Evolutionary conservation across 768 basidiomycete genomes (phyloP).

Genomic region (Rhizopogon vesiculosus): DNA sequence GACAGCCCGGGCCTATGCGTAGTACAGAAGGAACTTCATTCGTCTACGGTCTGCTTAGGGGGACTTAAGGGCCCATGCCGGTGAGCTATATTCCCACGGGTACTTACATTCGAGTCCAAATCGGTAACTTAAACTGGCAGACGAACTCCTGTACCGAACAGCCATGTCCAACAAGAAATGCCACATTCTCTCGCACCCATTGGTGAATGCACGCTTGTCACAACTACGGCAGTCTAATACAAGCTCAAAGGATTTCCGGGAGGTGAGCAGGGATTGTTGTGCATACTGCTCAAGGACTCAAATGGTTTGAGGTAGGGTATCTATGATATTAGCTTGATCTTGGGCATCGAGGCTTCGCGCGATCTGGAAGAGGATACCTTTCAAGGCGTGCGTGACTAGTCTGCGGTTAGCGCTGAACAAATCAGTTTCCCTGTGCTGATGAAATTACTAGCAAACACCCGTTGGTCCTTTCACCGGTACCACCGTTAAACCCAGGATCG

Average conservation of each 20-base stretch:
- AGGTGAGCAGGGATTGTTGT: constrained; percentile 38
- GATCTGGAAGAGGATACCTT: constrained; percentile 60
- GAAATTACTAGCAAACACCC: constrained; percentile 59
- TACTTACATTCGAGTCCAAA: too few relatives aligned
- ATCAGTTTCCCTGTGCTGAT: not conserved
- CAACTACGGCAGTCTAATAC: constrained; percentile 61
- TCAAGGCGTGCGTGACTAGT: constrained; percentile 47
- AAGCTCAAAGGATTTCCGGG: constrained; percentile 70
- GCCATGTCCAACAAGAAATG: constrained; percentile 30
- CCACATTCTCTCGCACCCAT: constrained; percentile 61
- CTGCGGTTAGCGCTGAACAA: not conserved
- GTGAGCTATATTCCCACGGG: too few relatives aligned
- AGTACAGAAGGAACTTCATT: too few relatives aligned
- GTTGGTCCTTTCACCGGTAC: constrained; percentile 76
- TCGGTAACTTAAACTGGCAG: not conserved
- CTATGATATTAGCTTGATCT: constrained; percentile 65
- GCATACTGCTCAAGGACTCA: not conserved
- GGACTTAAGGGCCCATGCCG: too few relatives aligned
- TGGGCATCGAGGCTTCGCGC: constrained; percentile 82
- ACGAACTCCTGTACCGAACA: not conserved
- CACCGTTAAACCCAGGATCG: constrained; percentile 70
- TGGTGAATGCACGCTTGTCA: constrained; percentile 70
- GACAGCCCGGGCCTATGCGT: too few relatives aligned
- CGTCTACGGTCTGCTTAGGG: too few relatives aligned
- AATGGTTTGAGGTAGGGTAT: constrained; percentile 50